Percentiles rank a stretch among this genome's conserved stretches.
Conservation (phyloP, 176 grass and related monocot genomes). For the Eleusine indica region DNA sequence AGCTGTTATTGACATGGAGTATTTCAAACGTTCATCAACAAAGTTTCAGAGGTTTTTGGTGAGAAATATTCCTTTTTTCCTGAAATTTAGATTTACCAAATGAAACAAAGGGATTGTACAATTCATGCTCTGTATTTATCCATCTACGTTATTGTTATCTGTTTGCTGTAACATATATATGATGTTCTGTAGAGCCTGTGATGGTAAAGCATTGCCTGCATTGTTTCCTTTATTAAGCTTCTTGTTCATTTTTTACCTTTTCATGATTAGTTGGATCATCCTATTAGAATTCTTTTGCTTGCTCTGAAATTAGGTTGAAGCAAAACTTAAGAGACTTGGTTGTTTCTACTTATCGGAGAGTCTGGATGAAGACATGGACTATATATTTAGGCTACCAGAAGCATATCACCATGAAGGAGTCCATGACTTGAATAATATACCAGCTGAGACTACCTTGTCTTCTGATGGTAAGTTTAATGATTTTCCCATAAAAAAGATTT, state of each 20-base stretch:
- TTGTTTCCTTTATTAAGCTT: slow-evolving; percentile 14
- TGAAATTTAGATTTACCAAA: slow-evolving; percentile 26
- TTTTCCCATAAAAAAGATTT: slow-evolving; percentile 20
- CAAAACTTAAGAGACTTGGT: slow-evolving; percentile 72
- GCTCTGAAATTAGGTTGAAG: slow-evolving; percentile 67
- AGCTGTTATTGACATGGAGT: slow-evolving; percentile 58
- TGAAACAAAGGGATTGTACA: background rate
- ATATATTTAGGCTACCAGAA: slow-evolving; percentile 77
- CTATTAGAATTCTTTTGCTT: slow-evolving; percentile 33
- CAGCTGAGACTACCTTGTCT: slow-evolving; percentile 50
- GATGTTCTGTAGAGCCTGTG: background rate
- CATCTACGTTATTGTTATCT: background rate
- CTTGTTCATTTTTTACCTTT: slow-evolving; percentile 20
- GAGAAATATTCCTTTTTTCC: slow-evolving; percentile 7
- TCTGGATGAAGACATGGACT: slow-evolving; percentile 88
- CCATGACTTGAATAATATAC: slow-evolving; percentile 53
- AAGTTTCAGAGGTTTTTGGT: slow-evolving; percentile 69
- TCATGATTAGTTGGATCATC: slow-evolving; percentile 8
- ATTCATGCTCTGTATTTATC: background rate
- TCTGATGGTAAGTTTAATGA: slow-evolving; percentile 60
- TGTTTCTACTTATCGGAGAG: slow-evolving; percentile 97
- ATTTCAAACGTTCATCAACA: slow-evolving; percentile 49
- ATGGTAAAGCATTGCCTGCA: slow-evolving; percentile 12
- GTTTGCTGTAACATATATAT: slow-evolving; percentile 28
- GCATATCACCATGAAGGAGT: slow-evolving; percentile 56